These are phyloP conservation scores for Nigrospora osmanthi DNA, from an alignment of 2,329 filamentous ascomycete species.

Conservation along the genomic window DNA sequence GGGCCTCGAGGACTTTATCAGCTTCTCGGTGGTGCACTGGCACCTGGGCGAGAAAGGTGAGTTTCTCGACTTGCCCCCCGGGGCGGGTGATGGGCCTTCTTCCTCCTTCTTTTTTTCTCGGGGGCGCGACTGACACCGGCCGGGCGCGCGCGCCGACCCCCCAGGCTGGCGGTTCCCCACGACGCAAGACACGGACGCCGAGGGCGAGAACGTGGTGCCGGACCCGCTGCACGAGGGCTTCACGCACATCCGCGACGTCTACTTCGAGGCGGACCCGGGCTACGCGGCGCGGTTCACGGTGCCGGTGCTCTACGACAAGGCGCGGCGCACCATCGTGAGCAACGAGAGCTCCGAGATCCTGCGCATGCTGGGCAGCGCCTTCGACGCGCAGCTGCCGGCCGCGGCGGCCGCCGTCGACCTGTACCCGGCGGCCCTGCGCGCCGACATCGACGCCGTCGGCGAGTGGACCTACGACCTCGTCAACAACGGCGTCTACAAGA, in stretches of 20 bases:
- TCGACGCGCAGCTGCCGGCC: conserved; percentile 61
- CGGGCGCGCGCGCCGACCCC: no score
- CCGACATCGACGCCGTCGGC: conserved; percentile 68
- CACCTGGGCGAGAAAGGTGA: conserved; percentile 60
- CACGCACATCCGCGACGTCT: conserved; percentile 67
- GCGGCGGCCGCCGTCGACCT: conserved; percentile 55
- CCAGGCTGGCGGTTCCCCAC: conserved; percentile 79
- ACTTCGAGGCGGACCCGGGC: conserved; percentile 64
- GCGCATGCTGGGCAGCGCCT: conserved; percentile 78
- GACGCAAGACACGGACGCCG: conserved; percentile 44
- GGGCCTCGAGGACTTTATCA: conserved; percentile 79
- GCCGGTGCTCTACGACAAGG: conserved; percentile 77
- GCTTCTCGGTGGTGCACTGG: conserved; percentile 83
- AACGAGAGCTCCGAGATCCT: conserved; percentile 93
- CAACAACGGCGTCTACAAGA: conserved; percentile 67
- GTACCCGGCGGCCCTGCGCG: conserved; percentile 57
- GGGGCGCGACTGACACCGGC: no score
- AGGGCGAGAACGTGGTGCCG: conserved; percentile 56
- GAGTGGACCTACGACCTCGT: conserved; percentile 72
- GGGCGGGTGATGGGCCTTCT: no score
- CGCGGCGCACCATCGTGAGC: conserved; percentile 69
- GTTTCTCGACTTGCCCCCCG: no score
- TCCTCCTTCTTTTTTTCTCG: no score
- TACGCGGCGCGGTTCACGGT: conserved; percentile 82
- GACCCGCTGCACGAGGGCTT: conserved; percentile 63